Conservation (phyloP, 805 yeast genomes). For the Starmerella ratchasimensis region DNA sequence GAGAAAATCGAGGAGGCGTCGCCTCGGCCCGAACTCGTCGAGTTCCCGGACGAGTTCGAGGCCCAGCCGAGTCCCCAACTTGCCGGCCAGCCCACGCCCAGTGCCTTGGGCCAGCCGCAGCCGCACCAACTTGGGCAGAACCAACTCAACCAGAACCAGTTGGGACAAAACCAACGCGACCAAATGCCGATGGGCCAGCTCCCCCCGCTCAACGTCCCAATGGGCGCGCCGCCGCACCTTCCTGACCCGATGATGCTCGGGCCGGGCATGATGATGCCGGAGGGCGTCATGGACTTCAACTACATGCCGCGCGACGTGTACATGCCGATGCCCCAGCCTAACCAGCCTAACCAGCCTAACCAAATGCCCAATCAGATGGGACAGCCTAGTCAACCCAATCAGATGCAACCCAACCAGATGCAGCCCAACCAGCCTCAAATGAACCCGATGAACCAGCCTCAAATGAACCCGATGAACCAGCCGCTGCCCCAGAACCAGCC, state of each 20-base stretch:
- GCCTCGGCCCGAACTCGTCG: too few relatives aligned
- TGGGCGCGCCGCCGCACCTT: neutral
- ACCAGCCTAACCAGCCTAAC: neutral
- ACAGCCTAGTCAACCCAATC: too few relatives aligned
- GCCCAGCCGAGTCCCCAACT: too few relatives aligned
- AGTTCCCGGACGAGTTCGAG: too few relatives aligned
- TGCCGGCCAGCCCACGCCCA: too few relatives aligned
- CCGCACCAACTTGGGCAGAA: too few relatives aligned
- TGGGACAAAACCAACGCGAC: too few relatives aligned
- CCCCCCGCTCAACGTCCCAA: neutral
- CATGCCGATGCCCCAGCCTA: neutral
- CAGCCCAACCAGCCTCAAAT: neutral
- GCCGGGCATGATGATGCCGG: neutral
- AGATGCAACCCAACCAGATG: neutral
- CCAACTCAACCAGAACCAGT: too few relatives aligned
- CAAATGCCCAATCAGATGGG: neutral
- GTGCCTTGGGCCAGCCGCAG: too few relatives aligned
- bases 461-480: neutral
- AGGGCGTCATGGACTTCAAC: neutral
- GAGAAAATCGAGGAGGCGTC: too few relatives aligned
- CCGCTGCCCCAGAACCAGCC: neutral
- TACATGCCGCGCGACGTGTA: neutral
- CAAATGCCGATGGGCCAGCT: too few relatives aligned
- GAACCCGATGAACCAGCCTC: neutral
- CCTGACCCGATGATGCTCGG: constrained; percentile 1